Evolutionary conservation across 495 filamentous ascomycete species (phyloP), one percentile per base, ranked within the genome.

Genomic region (Hypoxylon fragiforme): DNA sequence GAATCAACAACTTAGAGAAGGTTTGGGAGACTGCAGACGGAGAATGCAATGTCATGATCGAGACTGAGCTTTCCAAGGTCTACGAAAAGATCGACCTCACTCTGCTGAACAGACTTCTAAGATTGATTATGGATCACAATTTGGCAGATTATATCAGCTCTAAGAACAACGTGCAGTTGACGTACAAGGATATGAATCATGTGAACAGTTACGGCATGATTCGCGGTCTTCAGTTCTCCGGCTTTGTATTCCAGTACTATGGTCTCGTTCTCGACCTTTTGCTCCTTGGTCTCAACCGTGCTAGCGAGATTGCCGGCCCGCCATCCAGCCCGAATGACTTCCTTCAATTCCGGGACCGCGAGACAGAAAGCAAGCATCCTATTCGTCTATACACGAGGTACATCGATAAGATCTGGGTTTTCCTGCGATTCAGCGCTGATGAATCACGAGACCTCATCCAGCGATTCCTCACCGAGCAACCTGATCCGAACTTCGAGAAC

Each of bases 151-250:
- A 99, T 72, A 99, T 99, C 69, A 95, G 92, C 8, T 91, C 91
- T 3, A 99, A 99, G 82, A 99, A 99, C 75, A 99, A 99, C 66
- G 95, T 99, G 12, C 92, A 97, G 63, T 81, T 99, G 47, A 97
- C 92, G 59, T 99, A 99, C 74, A 99, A 99, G 76, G 95, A 99
- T 64, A 99, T 99, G 95, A 97, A 96, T 65, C 95, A 99, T 68
- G 95, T 92, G 46, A 99, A 99, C 71, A 95, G 89, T 70, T 99
- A 97, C 65, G 95, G 95, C 43, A 85, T 99, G 84, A 97, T 97
- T 63, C 90, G 95, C 50, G 95, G 95, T 54, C 79, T 97, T 31
- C 95, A 97, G 66, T 99, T 99, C 70, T 96, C 92, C 1, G 95
- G 88, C 8, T 99, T 99, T 56, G 92, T 97, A 22, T 97, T 97